Evolutionary conservation across 2,329 filamentous ascomycete genomes (phyloP), one percentile per base, ranked within the genome.

Genomic region (Zymoseptoria ardabiliae): DNA sequence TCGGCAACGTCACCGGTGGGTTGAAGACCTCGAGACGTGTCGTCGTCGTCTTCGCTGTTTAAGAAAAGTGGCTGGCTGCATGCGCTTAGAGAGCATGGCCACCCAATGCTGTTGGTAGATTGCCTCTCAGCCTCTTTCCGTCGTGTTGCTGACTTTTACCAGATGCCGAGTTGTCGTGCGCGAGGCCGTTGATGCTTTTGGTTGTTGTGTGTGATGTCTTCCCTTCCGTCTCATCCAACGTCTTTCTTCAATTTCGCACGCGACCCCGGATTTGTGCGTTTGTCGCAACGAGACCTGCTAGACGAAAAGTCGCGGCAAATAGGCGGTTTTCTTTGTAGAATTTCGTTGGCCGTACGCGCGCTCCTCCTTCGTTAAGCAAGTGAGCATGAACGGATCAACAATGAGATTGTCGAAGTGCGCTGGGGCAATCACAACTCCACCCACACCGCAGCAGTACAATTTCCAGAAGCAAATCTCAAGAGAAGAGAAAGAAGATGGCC

Each of bases 221-320:
- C 13, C 7, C 35, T 45, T n/a, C 17, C 17, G 35, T 17, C 11
- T 45, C 35, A 17, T 45, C 13, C 11, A 7, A n/a, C 35, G 35
- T n/a, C 35, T 52, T 45, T 54, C 25, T 11, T 25, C 54, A 60
- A 57, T 61, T 58, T 56, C 56, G 59, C 53, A 19, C 49, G n/a
- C 53, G 48, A 56, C 49, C 59, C 55, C 49, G 52, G 59, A 50
- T 50, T 30, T 53, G 59, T 61, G 59, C 56, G 59, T 54, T 49
- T 52, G 57, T 49, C n/a, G 23, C 52, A 22, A 22, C 20, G 50
- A 54, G 50, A 21, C 52, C 51, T 54, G 45, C 48, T 48, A 28
- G 50, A 17, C 21, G 25, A 28, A 22, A 17, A 48, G 53, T 45
- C 55, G 58, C 22, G 50, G 45, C 49, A 28, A 21, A 49, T 50